A percentile compares a stretch with the other conserved stretches of the same genome.
phyloP scores from a whole-genome alignment of 2,329 filamentous ascomycete genomes.

The Lecanicillium sp. region DNA sequence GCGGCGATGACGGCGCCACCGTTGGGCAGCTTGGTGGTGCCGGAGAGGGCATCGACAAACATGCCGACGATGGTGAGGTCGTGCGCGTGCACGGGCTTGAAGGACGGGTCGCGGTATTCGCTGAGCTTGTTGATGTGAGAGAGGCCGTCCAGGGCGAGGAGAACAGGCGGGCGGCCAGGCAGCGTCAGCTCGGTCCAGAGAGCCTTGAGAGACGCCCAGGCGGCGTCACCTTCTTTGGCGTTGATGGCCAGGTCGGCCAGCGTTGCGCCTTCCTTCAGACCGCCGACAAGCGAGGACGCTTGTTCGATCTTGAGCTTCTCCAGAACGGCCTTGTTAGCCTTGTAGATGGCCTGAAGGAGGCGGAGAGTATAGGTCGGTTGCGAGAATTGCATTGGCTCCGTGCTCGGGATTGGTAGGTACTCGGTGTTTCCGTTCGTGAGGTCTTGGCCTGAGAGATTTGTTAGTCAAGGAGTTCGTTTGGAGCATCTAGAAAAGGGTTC shows the following conservation, averaged over 20 bases:
- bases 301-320: conserved; percentile 36
- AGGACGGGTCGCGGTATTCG: conserved; percentile 65
- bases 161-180: conserved; percentile 48
- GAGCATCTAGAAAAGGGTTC: conserved; percentile 14
- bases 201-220: conserved; percentile 74
- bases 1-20: conserved; percentile 74
- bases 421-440: conserved; percentile 73
- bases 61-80: conserved; percentile 70
- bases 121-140: conserved; percentile 73
- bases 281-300: conserved; percentile 34
- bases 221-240: conserved; percentile 65
- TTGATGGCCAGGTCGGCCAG: conserved; percentile 64
- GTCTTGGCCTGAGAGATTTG: conserved; percentile 58
- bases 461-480: conserved; percentile 2
- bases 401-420: conserved; percentile 62
- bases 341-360: conserved; percentile 64
- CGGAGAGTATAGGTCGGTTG: conserved; percentile 72
- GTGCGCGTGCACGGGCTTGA: conserved; percentile 74
- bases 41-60: conserved; percentile 66
- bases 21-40: conserved; percentile 50
- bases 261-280: conserved; percentile 46
- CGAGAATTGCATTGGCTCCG: conserved; percentile 54
- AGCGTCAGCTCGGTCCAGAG: conserved; percentile 70
- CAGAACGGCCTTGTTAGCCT: conserved; percentile 64
- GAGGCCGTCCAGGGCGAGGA: conserved; percentile 73